Percentiles rank a stretch among this genome's conserved stretches.
phyloP scores from a whole-genome alignment of 2,329 filamentous ascomycete species.

The Xylaria sp. region DNA sequence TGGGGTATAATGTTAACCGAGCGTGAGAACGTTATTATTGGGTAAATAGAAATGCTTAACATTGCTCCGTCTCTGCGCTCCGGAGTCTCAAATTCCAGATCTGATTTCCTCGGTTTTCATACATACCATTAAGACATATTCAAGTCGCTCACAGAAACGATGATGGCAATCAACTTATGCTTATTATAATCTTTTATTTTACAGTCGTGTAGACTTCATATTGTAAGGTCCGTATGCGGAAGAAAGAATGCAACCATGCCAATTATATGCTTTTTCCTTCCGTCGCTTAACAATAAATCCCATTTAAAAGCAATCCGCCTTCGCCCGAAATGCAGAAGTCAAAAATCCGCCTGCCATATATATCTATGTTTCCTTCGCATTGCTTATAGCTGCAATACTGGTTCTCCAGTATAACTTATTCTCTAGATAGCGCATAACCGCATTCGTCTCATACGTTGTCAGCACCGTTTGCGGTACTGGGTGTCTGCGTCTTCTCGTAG shows the following conservation, averaged over 20 bases:
- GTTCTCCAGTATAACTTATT: background rate
- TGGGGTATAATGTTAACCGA: too few species aligned
- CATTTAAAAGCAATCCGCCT: conserved; percentile 4
- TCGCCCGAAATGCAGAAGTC: conserved; percentile 5
- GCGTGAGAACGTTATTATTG: too few species aligned
- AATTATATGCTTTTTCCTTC: conserved; percentile 11
- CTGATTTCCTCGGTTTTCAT: background rate
- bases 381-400: background rate
- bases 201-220: background rate
- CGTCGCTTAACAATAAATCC: conserved; percentile 1
- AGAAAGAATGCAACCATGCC: conserved; percentile 14
- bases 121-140: background rate
- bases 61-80: background rate
- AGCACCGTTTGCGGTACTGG: background rate
- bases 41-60: background rate
- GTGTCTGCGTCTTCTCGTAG: conserved; percentile 16
- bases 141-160: too few species aligned
- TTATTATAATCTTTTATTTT: conserved; percentile 16
- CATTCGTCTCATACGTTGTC: conserved; percentile 23
- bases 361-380: background rate
- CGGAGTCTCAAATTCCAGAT: background rate
- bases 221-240: background rate
- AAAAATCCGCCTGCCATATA: background rate
- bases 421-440: background rate
- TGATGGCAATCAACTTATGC: background rate